phyloP scores from a whole-genome alignment of 768 basidiomycete genomes.

The Amanita inopinata region DNA sequence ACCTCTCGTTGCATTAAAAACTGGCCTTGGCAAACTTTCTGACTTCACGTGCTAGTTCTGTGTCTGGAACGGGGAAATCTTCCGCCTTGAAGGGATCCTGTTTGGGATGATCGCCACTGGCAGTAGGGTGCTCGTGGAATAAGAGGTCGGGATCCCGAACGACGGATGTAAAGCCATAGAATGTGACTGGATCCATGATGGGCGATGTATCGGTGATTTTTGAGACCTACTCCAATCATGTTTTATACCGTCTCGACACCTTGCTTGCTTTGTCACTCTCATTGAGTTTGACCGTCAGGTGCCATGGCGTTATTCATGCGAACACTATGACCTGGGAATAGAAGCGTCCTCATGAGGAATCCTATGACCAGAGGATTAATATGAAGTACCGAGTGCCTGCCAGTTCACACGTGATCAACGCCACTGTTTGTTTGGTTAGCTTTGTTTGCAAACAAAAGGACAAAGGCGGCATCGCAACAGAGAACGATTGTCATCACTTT shows the following conservation, averaged over 20 bases:
- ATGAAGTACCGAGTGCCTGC: too few relatives aligned
- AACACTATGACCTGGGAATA: too few relatives aligned
- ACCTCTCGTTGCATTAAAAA: background rate
- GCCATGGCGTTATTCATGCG: too few relatives aligned
- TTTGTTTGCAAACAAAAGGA: background rate
- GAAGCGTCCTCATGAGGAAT: too few relatives aligned
- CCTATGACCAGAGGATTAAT: too few relatives aligned
- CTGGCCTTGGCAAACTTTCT: slow-evolving; percentile 29
- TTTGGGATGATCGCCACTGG: slow-evolving; percentile 30
- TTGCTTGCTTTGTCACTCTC: too few relatives aligned
- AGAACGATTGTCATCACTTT: background rate
- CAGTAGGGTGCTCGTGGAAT: slow-evolving; percentile 35
- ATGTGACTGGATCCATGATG: slow-evolving; percentile 14
- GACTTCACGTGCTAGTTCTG: slow-evolving; percentile 27
- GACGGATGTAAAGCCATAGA: slow-evolving; percentile 41
- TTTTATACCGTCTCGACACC: too few relatives aligned
- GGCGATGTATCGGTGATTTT: too few relatives aligned
- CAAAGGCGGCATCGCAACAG: background rate
- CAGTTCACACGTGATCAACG: too few relatives aligned
- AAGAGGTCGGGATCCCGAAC: slow-evolving; percentile 38
- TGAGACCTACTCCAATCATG: too few relatives aligned
- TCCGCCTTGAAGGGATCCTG: slow-evolving; percentile 28
- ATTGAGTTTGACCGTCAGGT: too few relatives aligned
- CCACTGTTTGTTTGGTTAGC: background rate
- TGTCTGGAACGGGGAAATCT: slow-evolving; percentile 35